phyloP scores from a whole-genome alignment of 768 basidiomycete species.

The Sistotremastrum suecicum region DNA sequence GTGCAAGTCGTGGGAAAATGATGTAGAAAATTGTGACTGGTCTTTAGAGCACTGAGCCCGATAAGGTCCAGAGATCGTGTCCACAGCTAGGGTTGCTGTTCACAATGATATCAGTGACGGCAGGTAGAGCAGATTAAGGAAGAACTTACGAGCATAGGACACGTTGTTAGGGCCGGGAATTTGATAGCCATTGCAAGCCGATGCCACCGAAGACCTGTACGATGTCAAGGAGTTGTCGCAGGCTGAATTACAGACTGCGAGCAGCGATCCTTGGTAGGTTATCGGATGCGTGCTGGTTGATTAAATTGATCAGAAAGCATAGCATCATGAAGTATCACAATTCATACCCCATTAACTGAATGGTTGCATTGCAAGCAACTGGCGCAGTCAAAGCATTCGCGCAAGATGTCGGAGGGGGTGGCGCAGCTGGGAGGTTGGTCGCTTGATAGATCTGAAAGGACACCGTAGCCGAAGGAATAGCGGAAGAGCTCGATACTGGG shows the following conservation, averaged over 20 bases:
- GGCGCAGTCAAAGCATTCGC: background rate
- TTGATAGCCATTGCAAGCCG: background rate
- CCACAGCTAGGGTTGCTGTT: background rate
- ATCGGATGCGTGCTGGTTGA: background rate
- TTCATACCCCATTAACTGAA: background rate
- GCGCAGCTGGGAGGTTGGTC: background rate
- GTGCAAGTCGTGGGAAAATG: too few species aligned
- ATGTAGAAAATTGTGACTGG: background rate
- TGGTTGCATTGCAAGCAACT: background rate
- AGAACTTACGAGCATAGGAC: background rate
- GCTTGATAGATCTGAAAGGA: background rate
- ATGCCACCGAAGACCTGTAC: background rate
- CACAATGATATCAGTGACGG: too few species aligned
- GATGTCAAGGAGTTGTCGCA: background rate
- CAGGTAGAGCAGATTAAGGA: too few species aligned
- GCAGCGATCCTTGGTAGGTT: background rate
- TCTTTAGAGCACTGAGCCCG: background rate
- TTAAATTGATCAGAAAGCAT: background rate
- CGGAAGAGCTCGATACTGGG: background rate
- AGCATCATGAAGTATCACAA: background rate
- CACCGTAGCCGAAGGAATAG: background rate
- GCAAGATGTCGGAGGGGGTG: background rate
- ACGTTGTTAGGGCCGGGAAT: background rate
- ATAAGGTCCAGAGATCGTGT: background rate
- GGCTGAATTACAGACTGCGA: background rate